phyloP scores from a whole-genome alignment of 2,329 filamentous ascomycete genomes.

The Aspergillus hiratsukae region DNA sequence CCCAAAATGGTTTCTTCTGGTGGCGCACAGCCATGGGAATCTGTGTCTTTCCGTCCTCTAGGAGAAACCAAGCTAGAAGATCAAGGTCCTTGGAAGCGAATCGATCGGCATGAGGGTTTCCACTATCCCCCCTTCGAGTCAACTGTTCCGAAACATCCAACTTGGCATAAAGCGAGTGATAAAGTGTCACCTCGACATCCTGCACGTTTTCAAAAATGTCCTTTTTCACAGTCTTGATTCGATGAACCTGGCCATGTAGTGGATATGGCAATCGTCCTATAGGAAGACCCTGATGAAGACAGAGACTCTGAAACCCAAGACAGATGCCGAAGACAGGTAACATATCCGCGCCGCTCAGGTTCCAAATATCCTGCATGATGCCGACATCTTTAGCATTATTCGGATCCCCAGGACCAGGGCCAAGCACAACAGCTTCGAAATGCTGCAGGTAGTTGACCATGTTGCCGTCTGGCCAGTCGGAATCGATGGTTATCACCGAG shows the following conservation, averaged over 20 bases:
- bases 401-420: constrained; percentile 84
- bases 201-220: constrained; percentile 64
- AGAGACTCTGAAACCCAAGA: constrained; percentile 81
- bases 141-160: constrained; percentile 29
- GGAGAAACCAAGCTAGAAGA: constrained; percentile 59
- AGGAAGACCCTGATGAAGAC: constrained; percentile 61
- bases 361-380: constrained; percentile 73
- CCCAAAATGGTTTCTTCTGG: constrained; percentile 68
- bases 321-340: constrained; percentile 85
- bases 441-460: constrained; percentile 48
- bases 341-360: constrained; percentile 52
- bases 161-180: constrained; percentile 60
- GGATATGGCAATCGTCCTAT: constrained; percentile 67
- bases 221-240: constrained; percentile 55
- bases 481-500: constrained; percentile 67
- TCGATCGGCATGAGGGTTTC: constrained; percentile 6
- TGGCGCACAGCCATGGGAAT: constrained; percentile 78
- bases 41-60: constrained; percentile 34
- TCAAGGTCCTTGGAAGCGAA: constrained; percentile 29
- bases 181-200: constrained; percentile 67
- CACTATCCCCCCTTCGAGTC: not conserved
- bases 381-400: constrained; percentile 71
- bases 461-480: constrained; percentile 38
- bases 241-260: constrained; percentile 74
- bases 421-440: constrained; percentile 83